These are phyloP conservation scores for Diaporthe vaccinii DNA, from an alignment of 2,329 filamentous ascomycete species.

Conservation along the genomic window DNA sequence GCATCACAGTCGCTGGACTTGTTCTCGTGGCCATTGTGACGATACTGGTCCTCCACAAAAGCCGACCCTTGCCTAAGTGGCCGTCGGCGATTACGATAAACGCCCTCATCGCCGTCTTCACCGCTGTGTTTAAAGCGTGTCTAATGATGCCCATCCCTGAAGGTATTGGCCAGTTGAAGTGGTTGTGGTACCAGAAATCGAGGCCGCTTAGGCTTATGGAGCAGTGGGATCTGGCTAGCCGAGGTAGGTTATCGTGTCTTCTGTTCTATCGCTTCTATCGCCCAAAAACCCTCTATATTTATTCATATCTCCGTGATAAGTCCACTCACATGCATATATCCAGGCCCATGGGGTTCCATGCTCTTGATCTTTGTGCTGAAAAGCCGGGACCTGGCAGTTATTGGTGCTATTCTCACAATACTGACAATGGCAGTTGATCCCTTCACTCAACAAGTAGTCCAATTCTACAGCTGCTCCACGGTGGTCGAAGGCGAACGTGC, in stretches of 20 bases:
- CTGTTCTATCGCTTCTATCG: rapidly evolving
- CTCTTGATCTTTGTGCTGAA: neutral
- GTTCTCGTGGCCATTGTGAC: neutral
- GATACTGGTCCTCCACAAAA: neutral
- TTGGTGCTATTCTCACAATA: constrained; percentile 11
- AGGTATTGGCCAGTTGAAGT: constrained; percentile 18
- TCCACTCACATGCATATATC: neutral
- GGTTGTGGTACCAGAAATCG: neutral
- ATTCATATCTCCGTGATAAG: neutral
- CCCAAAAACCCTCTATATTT: neutral
- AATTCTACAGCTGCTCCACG: neutral
- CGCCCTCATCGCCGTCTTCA: constrained; percentile 20
- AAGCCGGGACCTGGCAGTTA: neutral
- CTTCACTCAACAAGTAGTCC: constrained; percentile 22
- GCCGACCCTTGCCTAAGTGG: constrained; percentile 1
- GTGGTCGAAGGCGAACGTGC: neutral
- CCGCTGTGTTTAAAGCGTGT: neutral
- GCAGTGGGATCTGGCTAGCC: neutral
- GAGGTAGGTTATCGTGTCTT: neutral
- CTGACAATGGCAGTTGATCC: constrained; percentile 11
- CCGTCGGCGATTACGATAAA: neutral
- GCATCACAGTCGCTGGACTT: neutral
- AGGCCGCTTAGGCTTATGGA: neutral
- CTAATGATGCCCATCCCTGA: constrained; percentile 13
- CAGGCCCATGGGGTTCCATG: constrained; percentile 15